Conservation (phyloP, 2,329 filamentous ascomycete species). For the Monosporascus sp. region DNA sequence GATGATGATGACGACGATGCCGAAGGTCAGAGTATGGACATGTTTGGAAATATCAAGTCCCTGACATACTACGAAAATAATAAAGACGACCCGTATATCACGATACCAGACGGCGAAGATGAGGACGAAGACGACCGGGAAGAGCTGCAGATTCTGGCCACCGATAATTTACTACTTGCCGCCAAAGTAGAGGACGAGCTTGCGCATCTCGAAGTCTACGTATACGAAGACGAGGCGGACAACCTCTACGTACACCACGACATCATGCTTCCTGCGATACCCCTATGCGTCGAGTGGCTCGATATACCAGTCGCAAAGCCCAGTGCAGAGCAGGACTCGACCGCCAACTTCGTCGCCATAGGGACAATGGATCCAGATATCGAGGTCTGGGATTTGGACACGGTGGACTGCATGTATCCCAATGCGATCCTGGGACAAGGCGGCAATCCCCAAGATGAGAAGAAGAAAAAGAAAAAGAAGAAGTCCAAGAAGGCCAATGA, state of each 20-base stretch:
- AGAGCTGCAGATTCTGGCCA: constrained; percentile 86
- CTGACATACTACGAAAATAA: constrained; percentile 92
- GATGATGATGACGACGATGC: constrained; percentile 72
- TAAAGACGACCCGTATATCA: constrained; percentile 95
- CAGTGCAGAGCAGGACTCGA: constrained; percentile 53
- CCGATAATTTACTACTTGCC: constrained; percentile 87
- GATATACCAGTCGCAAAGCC: constrained; percentile 81
- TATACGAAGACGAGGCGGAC: constrained; percentile 91
- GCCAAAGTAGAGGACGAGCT: constrained; percentile 96
- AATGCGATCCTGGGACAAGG: constrained; percentile 89
- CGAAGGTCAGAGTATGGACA: constrained; percentile 71
- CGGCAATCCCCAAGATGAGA: constrained; percentile 43
- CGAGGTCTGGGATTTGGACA: constrained; percentile 95
- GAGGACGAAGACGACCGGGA: constrained; percentile 87
- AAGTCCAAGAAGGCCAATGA: constrained; percentile 86
- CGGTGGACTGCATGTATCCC: constrained; percentile 96
- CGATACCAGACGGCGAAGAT: constrained; percentile 63
- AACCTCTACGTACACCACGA: constrained; percentile 99
- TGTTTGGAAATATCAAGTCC: constrained; percentile 94
- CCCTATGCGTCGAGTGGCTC: constrained; percentile 92
- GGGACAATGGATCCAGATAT: constrained; percentile 98
- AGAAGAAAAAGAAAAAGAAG: constrained; percentile 84
- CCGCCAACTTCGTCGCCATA: constrained; percentile 88
- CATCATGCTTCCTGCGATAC: constrained; percentile 97
- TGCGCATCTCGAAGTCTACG: constrained; percentile 92